Evolutionary conservation across 345 rosid species (phyloP).

Genomic region (Eucalyptus marginata): DNA sequence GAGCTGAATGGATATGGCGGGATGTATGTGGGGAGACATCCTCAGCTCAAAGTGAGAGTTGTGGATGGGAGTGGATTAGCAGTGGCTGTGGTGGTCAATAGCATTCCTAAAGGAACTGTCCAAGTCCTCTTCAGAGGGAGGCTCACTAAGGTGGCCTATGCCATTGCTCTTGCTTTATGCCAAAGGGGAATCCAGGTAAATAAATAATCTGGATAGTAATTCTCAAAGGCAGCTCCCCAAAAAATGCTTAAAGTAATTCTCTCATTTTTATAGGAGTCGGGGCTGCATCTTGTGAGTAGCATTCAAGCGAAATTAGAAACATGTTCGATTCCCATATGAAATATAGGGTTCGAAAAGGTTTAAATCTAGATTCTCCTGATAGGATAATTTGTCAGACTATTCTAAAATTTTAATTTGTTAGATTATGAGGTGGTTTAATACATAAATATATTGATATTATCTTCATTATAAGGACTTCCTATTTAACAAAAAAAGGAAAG

Average conservation of each 20-base stretch:
- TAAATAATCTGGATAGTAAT: background rate
- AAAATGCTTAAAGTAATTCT: background rate
- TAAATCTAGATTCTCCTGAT: background rate
- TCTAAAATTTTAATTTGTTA: background rate
- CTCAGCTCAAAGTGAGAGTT: background rate
- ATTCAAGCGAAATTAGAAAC: background rate
- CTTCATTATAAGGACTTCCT: background rate
- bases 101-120: background rate
- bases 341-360: background rate
- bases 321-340: background rate
- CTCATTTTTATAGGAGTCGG: background rate
- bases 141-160: background rate
- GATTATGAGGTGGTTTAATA: background rate
- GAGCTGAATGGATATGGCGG: background rate
- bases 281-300: background rate
- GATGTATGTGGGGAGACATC: background rate
- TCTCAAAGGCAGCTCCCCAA: background rate
- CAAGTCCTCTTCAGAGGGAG: background rate
- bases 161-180: background rate
- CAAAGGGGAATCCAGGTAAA: background rate
- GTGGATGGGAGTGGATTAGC: constrained; percentile 1
- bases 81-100: background rate
- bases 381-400: background rate
- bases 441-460: background rate
- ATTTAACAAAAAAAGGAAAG: background rate